Percentiles rank a stretch among this genome's conserved stretches.
Evolutionary conservation across 2,329 filamentous ascomycete species (phyloP).

Genomic region (Epichloe bromicola): DNA sequence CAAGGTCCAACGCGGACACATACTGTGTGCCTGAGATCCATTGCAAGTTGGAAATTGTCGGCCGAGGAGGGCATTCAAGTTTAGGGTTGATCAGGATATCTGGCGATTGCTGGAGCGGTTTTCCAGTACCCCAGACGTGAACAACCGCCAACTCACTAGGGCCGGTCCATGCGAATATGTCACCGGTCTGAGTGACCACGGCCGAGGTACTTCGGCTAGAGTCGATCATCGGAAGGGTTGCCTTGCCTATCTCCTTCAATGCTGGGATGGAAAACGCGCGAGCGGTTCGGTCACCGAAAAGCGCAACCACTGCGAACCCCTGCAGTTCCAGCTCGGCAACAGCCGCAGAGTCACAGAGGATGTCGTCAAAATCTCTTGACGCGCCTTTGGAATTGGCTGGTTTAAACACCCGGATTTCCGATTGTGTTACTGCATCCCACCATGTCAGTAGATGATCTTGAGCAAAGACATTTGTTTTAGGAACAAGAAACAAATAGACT

Average conservation of each 20-base stretch:
- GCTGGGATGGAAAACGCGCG: constrained; percentile 79
- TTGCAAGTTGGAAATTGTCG: constrained; percentile 88
- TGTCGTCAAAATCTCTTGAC: constrained; percentile 76
- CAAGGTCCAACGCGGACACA: constrained; percentile 74
- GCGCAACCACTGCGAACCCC: constrained; percentile 65
- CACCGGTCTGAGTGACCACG: constrained; percentile 62
- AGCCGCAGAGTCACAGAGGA: constrained; percentile 66
- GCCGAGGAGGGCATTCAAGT: constrained; percentile 60
- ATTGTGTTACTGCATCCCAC: constrained; percentile 39
- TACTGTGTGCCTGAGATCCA: constrained; percentile 96
- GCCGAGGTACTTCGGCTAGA: constrained; percentile 56
- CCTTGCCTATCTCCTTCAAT: constrained; percentile 67
- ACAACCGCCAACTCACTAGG: constrained; percentile 75
- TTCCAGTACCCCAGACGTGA: constrained; percentile 71
- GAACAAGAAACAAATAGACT: constrained; percentile 14
- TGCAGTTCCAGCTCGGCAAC: constrained; percentile 63
- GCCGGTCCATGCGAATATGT: constrained; percentile 77
- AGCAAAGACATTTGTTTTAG: not conserved
- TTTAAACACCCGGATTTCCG: constrained; percentile 76
- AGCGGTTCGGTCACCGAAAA: constrained; percentile 72
- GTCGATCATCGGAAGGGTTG: constrained; percentile 58
- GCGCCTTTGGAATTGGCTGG: constrained; percentile 81
- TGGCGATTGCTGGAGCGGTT: constrained; percentile 45
- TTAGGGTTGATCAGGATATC: constrained; percentile 72
- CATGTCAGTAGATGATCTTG: not conserved